phyloP scores from a whole-genome alignment of 805 yeast genomes.

The Candida tibetensis region DNA sequence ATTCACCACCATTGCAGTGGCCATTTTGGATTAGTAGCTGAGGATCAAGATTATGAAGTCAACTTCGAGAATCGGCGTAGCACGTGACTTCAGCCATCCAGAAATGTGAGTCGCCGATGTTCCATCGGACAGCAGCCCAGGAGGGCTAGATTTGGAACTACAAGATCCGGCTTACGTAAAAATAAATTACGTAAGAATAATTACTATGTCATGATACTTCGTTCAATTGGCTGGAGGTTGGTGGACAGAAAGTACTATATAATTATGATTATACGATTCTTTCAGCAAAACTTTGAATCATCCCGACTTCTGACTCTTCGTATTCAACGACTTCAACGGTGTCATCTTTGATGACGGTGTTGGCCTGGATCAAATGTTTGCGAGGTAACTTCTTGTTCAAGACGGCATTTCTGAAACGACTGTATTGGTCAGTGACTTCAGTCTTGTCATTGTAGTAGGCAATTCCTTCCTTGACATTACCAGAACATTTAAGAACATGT shows the following conservation, averaged over 20 bases:
- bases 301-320: constrained; percentile 67
- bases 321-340: constrained; percentile 65
- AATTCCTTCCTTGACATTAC: constrained; percentile 63
- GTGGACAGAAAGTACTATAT: too few species aligned
- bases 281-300: constrained; percentile 75
- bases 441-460: constrained; percentile 65
- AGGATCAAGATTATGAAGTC: too few species aligned
- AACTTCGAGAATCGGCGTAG: background rate
- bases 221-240: too few species aligned
- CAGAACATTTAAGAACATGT: constrained; percentile 79
- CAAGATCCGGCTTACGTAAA: too few species aligned
- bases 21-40: too few species aligned
- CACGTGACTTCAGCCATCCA: too few species aligned
- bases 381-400: constrained; percentile 75
- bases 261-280: constrained; percentile 32
- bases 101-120: too few species aligned
- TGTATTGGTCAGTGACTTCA: constrained; percentile 60
- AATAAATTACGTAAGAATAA: too few species aligned
- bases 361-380: constrained; percentile 80
- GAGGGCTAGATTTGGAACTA: too few species aligned
- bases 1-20: background rate
- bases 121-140: too few species aligned
- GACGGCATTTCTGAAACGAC: constrained; percentile 65
- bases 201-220: background rate
- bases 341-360: constrained; percentile 49